phyloP scores from a whole-genome alignment of 352 stramenopile species.

The Globisporangium megalacanthum region DNA sequence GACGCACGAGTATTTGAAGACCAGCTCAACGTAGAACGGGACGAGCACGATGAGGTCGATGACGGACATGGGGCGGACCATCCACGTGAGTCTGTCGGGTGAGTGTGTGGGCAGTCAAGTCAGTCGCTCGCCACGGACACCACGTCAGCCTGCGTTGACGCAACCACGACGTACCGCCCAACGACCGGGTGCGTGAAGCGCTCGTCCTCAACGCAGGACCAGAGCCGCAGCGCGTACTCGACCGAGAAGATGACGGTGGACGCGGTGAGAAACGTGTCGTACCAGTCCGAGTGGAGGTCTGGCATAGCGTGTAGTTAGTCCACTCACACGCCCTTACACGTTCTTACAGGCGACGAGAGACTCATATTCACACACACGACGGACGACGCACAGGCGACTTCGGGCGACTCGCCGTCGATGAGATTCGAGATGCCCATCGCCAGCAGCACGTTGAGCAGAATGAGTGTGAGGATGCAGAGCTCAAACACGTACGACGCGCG shows the following conservation, averaged over 20 bases:
- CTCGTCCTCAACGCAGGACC: slow-evolving; percentile 80
- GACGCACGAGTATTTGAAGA: slow-evolving; percentile 52
- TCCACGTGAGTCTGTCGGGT: slow-evolving; percentile 57
- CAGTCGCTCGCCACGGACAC: not conserved
- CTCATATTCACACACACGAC: no score
- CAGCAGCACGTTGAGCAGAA: slow-evolving; percentile 72
- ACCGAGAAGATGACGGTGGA: slow-evolving; percentile 72
- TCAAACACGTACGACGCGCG: slow-evolving; percentile 68
- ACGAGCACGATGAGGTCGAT: slow-evolving; percentile 75
- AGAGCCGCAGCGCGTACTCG: slow-evolving; percentile 69
- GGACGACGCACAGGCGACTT: slow-evolving; percentile 7
- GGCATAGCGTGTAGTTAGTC: slow-evolving; percentile 3
- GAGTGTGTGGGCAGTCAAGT: not conserved
- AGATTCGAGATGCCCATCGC: slow-evolving; percentile 57
- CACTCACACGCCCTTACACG: not conserved
- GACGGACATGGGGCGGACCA: slow-evolving; percentile 70
- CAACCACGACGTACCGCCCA: slow-evolving; percentile 30
- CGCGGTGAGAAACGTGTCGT: slow-evolving; percentile 69
- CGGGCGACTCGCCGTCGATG: slow-evolving; percentile 13
- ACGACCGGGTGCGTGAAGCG: slow-evolving; percentile 45
- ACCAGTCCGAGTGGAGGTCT: slow-evolving; percentile 52
- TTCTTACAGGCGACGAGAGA: no score
- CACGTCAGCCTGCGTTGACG: not conserved
- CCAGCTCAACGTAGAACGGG: slow-evolving; percentile 82
- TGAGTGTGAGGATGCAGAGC: slow-evolving; percentile 59